Conservation (phyloP, 352 stramenopile genomes). For the Phytophthora hibernalis region DNA sequence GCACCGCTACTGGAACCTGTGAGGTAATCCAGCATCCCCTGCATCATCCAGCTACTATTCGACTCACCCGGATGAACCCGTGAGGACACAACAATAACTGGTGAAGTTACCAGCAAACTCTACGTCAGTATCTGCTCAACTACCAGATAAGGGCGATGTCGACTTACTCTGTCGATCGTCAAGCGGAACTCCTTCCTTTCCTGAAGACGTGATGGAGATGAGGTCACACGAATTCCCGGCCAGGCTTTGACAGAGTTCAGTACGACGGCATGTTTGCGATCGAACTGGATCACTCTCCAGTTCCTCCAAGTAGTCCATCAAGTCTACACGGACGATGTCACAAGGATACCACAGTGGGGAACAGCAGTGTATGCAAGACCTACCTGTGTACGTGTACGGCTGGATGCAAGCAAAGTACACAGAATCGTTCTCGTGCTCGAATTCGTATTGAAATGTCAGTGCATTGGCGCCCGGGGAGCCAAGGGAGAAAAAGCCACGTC, state of each 20-base stretch:
- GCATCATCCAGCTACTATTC: slow-evolving; percentile 93
- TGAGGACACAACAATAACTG: slow-evolving; percentile 86
- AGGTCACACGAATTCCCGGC: slow-evolving; percentile 87
- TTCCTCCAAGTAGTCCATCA: slow-evolving; percentile 74
- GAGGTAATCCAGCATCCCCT: slow-evolving; percentile 93
- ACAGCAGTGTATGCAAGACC: neutral
- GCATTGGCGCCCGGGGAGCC: slow-evolving; percentile 53
- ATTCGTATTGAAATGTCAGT: slow-evolving; percentile 78
- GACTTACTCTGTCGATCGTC: slow-evolving; percentile 63
- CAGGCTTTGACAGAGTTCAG: slow-evolving; percentile 88
- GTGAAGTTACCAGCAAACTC: neutral
- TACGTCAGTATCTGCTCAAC: neutral
- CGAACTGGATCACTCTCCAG: slow-evolving; percentile 63
- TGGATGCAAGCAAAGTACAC: slow-evolving; percentile 88
- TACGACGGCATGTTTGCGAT: slow-evolving; percentile 54
- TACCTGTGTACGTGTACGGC: slow-evolving; percentile 90
- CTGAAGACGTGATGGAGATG: slow-evolving; percentile 85
- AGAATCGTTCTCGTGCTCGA: slow-evolving; percentile 67
- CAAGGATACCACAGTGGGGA: neutral
- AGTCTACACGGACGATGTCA: slow-evolving; percentile 40
- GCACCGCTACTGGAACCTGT: slow-evolving; percentile 70
- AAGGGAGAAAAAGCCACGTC: slow-evolving; percentile 45
- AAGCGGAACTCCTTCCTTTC: slow-evolving; percentile 43
- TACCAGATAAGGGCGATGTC: neutral
- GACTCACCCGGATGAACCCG: slow-evolving; percentile 91